These are phyloP conservation scores for Ophiostoma tasmaniense DNA, from an alignment of 2,329 filamentous ascomycete genomes.

Conservation along the genomic window DNA sequence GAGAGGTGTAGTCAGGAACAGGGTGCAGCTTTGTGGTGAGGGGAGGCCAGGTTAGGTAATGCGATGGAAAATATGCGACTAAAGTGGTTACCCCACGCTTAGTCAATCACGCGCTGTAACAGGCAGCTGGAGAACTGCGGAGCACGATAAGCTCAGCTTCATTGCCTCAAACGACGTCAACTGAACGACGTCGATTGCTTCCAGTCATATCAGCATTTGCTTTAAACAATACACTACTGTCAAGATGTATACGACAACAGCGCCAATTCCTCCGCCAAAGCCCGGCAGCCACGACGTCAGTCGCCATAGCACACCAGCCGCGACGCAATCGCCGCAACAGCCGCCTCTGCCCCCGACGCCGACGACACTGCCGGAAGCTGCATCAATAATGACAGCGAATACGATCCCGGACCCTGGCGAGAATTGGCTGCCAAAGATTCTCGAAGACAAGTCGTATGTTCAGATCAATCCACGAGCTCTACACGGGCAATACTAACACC, in stretches of 20 bases:
- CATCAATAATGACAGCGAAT: constrained; percentile 26
- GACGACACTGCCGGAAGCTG: constrained; percentile 23
- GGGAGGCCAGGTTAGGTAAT: constrained; percentile 4
- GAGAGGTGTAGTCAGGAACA: background rate
- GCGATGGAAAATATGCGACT: constrained; percentile 6
- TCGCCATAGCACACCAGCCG: constrained; percentile 55
- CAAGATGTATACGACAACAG: constrained; percentile 41
- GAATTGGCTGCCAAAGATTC: constrained; percentile 66
- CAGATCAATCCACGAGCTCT: background rate
- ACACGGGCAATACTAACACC: background rate
- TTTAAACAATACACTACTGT: constrained; percentile 5
- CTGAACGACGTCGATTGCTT: background rate
- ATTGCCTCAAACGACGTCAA: background rate
- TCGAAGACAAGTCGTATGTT: constrained; percentile 75
- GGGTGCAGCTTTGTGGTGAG: constrained; percentile 4
- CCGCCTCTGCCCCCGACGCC: constrained; percentile 27
- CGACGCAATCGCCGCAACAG: constrained; percentile 37
- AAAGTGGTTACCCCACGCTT: background rate
- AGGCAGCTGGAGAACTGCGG: background rate
- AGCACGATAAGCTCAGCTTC: background rate
- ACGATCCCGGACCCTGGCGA: constrained; percentile 52
- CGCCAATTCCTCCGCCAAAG: constrained; percentile 65
- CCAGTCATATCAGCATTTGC: background rate
- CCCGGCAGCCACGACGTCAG: constrained; percentile 60
- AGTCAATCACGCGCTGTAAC: background rate